A percentile compares a stretch with the other conserved stretches of the same genome.
Conservation (phyloP, 2,329 filamentous ascomycete genomes). For the Alternaria postmessia region DNA sequence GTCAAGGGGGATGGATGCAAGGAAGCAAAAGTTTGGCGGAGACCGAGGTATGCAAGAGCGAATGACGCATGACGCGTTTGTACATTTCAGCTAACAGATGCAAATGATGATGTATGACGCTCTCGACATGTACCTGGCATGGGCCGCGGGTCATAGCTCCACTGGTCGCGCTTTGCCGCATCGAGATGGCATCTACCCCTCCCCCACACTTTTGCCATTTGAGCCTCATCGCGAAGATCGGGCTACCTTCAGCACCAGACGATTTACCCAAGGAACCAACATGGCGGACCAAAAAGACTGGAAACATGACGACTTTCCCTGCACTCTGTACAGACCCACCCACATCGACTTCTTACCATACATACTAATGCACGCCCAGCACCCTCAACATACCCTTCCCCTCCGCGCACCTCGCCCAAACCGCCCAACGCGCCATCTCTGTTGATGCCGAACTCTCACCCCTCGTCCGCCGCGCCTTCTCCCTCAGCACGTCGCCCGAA, state of each 20-base stretch:
- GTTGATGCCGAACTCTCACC: slow-evolving; percentile 92
- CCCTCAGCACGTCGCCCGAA: slow-evolving; percentile 53
- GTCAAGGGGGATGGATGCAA: not conserved
- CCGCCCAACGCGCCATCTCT: slow-evolving; percentile 76
- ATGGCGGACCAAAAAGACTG: slow-evolving; percentile 28
- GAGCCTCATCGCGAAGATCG: slow-evolving; percentile 20
- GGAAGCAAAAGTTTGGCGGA: not conserved
- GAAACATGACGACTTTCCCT: slow-evolving; percentile 46
- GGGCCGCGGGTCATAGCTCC: slow-evolving; percentile 24
- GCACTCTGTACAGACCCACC: slow-evolving; percentile 45
- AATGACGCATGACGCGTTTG: slow-evolving; percentile 27
- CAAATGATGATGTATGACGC: slow-evolving; percentile 33
- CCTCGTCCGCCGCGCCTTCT: slow-evolving; percentile 77
- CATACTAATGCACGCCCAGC: slow-evolving; percentile 53
- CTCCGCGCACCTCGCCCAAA: slow-evolving; percentile 76
- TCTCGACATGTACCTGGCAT: slow-evolving; percentile 10
- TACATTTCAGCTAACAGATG: slow-evolving; percentile 12
- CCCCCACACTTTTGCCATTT: slow-evolving; percentile 28
- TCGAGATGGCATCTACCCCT: slow-evolving; percentile 8
- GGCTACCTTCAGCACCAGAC: not conserved
- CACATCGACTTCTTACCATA: not conserved
- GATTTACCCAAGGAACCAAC: not conserved
- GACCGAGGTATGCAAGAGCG: not conserved
- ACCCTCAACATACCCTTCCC: slow-evolving; percentile 83
- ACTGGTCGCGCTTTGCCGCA: slow-evolving; percentile 8